Conservation (phyloP, 345 rosid genomes). For the Aurinia saxatilis region DNA sequence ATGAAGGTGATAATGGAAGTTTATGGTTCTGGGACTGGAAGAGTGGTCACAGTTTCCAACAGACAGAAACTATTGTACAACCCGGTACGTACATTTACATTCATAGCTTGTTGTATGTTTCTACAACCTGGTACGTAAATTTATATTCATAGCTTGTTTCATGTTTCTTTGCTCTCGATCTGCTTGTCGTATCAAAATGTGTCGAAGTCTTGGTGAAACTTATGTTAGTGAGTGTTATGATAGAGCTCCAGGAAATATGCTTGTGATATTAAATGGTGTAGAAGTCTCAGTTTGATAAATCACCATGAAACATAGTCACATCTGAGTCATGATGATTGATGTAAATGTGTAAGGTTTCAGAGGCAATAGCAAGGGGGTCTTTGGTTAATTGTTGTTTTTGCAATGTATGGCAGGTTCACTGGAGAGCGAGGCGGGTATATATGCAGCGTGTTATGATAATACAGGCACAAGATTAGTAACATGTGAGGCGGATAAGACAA, state of each 20-base stretch:
- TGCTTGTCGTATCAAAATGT: neutral
- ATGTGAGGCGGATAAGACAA: conserved; percentile 96
- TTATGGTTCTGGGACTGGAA: conserved; percentile 99
- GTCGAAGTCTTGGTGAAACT: neutral
- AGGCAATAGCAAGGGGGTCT: no score
- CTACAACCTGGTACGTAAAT: conserved; percentile 51
- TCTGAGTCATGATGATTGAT: neutral
- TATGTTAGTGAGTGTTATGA: no score
- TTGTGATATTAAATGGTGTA: neutral
- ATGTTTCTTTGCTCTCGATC: neutral
- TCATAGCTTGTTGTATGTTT: neutral
- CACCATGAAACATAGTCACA: neutral
- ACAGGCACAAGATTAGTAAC: conserved; percentile 82
- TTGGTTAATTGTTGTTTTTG: neutral
- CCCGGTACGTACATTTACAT: conserved; percentile 36
- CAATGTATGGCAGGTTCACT: conserved; percentile 65
- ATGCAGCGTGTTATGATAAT: conserved; percentile 63
- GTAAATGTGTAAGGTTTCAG: no score
- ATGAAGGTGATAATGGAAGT: conserved; percentile 92
- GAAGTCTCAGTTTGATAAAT: conserved; percentile 1
- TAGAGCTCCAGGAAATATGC: no score
- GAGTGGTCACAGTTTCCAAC: conserved; percentile 98
- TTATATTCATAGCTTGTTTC: neutral
- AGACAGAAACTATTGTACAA: conserved; percentile 88
- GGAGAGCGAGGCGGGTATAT: conserved; percentile 99